phyloP scores from a whole-genome alignment of 1,284 basidiomycete species.

The Phenoliferia sp. region DNA sequence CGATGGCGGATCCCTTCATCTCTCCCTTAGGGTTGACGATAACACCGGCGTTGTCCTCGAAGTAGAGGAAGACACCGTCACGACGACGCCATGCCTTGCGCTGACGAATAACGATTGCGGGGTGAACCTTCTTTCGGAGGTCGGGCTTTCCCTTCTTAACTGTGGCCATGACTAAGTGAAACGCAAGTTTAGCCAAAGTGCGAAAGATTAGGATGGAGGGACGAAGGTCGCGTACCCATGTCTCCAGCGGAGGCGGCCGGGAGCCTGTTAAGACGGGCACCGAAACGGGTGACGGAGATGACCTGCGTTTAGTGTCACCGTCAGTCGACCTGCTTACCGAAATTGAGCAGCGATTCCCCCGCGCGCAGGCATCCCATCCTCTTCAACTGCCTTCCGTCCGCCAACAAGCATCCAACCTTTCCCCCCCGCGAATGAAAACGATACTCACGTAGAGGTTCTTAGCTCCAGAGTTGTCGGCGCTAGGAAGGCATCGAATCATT shows the following conservation, averaged over 20 bases:
- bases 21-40: slow-evolving; percentile 89
- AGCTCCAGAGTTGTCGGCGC: slow-evolving; percentile 98
- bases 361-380: not conserved
- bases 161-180: slow-evolving; percentile 85
- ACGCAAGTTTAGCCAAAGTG: not conserved
- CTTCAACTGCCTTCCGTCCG: not conserved
- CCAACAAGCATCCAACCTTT: not conserved
- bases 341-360: not conserved
- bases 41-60: slow-evolving; percentile 90
- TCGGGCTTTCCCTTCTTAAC: slow-evolving; percentile 99
- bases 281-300: slow-evolving; percentile 88
- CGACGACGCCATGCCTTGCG: slow-evolving; percentile 97
- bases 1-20: slow-evolving; percentile 99
- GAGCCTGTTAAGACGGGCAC: slow-evolving; percentile 93
- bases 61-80: slow-evolving; percentile 99
- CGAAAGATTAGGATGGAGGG: not conserved
- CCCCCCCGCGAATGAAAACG: not conserved
- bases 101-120: slow-evolving; percentile 93
- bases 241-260: slow-evolving; percentile 91
- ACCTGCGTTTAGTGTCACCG: slow-evolving; percentile 41
- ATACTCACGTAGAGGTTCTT: slow-evolving; percentile 70
- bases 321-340: not conserved
- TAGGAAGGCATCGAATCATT: not conserved
- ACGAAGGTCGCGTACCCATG: not conserved
- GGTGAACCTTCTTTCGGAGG: slow-evolving; percentile 99